Conservation (phyloP, 176 grass and related monocot species). For the Rhynchospora pubera region DNA sequence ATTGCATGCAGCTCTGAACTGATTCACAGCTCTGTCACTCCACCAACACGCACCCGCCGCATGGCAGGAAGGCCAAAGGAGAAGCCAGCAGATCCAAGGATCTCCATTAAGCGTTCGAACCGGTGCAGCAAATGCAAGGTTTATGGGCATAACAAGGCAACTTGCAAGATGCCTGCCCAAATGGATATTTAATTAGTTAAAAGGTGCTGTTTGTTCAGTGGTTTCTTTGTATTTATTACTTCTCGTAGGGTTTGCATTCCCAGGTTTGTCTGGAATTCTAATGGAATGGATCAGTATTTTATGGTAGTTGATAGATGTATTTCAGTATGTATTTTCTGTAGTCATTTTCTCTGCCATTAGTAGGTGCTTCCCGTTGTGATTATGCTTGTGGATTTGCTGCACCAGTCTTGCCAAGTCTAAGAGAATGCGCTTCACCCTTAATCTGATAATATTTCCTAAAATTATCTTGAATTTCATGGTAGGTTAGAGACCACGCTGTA, state of each 20-base stretch:
- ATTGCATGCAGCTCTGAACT: slow-evolving; percentile 34
- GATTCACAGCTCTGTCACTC: slow-evolving; percentile 25
- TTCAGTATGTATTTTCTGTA: neutral
- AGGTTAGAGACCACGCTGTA: neutral
- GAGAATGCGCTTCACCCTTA: neutral
- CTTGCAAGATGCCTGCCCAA: slow-evolving; percentile 66
- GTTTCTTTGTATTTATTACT: neutral
- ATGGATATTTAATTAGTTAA: slow-evolving; percentile 17
- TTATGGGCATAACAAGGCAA: slow-evolving; percentile 87
- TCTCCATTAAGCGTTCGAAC: slow-evolving; percentile 61
- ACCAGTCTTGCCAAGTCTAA: neutral
- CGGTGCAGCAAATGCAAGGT: slow-evolving; percentile 77
- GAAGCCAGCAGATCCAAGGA: slow-evolving; percentile 78
- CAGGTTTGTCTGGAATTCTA: neutral
- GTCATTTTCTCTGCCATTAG: neutral
- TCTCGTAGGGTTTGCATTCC: neutral
- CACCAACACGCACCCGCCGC: slow-evolving; percentile 48
- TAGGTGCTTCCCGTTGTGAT: neutral
- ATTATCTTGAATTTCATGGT: neutral
- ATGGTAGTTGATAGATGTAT: slow-evolving; percentile 21
- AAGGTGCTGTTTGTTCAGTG: neutral
- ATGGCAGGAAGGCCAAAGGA: slow-evolving; percentile 74
- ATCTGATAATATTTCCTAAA: neutral
- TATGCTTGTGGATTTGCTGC: neutral
- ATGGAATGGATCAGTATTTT: neutral